Evolutionary conservation across 2,329 filamentous ascomycete species (phyloP).

Genomic region (Botryotinia calthae): DNA sequence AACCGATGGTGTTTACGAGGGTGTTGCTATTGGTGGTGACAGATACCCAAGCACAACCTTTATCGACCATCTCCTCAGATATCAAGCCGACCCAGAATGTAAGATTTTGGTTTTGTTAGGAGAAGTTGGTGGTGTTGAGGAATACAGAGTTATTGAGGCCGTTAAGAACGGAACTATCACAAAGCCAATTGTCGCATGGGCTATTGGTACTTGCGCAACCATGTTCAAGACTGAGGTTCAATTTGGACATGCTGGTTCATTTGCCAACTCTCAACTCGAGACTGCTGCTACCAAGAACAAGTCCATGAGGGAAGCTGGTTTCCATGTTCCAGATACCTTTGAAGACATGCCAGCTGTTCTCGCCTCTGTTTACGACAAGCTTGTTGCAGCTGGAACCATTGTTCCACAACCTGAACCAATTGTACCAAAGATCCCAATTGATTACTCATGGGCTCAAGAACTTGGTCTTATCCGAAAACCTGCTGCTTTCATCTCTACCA

Average conservation of each 20-base stretch:
- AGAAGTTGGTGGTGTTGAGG: conserved; percentile 98
- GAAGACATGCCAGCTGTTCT: conserved; percentile 85
- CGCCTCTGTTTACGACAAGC: conserved; percentile 79
- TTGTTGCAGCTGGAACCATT: conserved; percentile 82
- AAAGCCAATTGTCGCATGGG: conserved; percentile 99
- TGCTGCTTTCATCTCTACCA: conserved; percentile 99
- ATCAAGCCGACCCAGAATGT: conserved; percentile 94
- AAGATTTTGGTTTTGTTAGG: conserved; percentile 95
- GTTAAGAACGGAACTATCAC: conserved; percentile 92
- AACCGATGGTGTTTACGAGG: conserved; percentile 98
- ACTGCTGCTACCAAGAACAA: conserved; percentile 96
- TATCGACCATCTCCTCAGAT: conserved; percentile 96
- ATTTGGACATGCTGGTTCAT: conserved; percentile 97
- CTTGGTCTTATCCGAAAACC: conserved; percentile 99
- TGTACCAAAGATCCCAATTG: conserved; percentile 98
- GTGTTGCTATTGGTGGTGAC: conserved; percentile 98
- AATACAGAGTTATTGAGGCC: conserved; percentile 98
- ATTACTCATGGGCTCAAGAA: conserved; percentile 99
- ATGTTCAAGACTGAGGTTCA: conserved; percentile 99
- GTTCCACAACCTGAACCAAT: conserved; percentile 83
- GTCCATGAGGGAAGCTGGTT: conserved; percentile 90
- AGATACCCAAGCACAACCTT: conserved; percentile 98
- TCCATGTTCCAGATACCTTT: conserved; percentile 93
- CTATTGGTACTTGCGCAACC: conserved; percentile 97
- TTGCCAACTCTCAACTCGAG: conserved; percentile 99